Base-by-base conservation (phyloP, 1,284 basidiomycete species). In the Fomitiporia mediterranea region DNA sequence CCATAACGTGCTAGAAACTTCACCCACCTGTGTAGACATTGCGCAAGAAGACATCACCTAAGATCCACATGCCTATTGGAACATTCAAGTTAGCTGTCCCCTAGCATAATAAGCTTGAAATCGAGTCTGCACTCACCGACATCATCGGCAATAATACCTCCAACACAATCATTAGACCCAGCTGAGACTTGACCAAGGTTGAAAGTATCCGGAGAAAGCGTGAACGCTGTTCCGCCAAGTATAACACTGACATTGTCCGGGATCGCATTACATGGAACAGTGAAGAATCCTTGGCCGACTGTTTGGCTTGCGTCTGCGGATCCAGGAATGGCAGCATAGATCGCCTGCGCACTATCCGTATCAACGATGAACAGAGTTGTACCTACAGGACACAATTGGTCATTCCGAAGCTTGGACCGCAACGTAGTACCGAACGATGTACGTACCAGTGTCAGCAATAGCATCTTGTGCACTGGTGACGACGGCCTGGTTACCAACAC, bases 351-450 rank as follows among this genome's bases (percentile, higher is more conserved):
- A 9, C 69, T 70, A 28, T 70, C 57, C 1, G 73, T 70, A 19
- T 80, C 76, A 35, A 79, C 80, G 30, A 80, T 73, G 66, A 83
- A 77, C 59, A 80, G 65, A 37, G 82, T 76, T n/a, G 78, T 76
- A 56, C 76, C 74, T 4, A 70, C 72, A 19, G 19, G 30, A 35
- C 11, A 13, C 43, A 11, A 52, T 21, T 7, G 11, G 30, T 2
- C 19, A n/a, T 6, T 28, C 40, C 34, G 27, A 23, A 32, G 9
- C 30, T 2, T 4, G 17, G 27, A 11, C 13, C 2, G 15, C 7
- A 11, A 7, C 30, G 19, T 43, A 8, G 46, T 21, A 28, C 15
- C n/a, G n/a, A n/a, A n/a, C n/a, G 2, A n/a, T 32, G 17, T 9
- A 4, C 52, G 28, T 46, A 56, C 76, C 74, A 11, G 56, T 58